Percentiles rank a stretch among this genome's conserved stretches.
These are phyloP conservation scores for Biscutella auriculata DNA, from an alignment of 441 rosid genomes.

Conservation along the genomic window DNA sequence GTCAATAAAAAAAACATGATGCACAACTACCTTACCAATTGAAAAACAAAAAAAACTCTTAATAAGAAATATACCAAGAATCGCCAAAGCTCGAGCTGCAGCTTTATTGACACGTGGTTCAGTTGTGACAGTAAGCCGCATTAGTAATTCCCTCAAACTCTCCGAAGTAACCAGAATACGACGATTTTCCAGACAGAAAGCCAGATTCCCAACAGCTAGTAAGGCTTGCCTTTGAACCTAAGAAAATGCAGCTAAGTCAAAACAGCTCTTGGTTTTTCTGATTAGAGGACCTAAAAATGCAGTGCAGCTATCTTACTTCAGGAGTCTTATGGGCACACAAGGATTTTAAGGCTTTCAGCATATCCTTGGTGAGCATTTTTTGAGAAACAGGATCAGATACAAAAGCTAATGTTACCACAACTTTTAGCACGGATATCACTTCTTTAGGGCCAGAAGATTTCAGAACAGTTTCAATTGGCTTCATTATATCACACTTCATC, in stretches of 20 bases:
- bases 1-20: slow-evolving; percentile 14
- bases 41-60: not conserved
- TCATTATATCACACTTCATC: slow-evolving; percentile 95
- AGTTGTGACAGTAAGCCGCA: slow-evolving; percentile 67
- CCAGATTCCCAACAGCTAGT: slow-evolving; percentile 89
- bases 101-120: slow-evolving; percentile 85
- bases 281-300: not conserved
- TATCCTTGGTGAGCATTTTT: slow-evolving; percentile 49
- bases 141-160: slow-evolving; percentile 80
- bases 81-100: slow-evolving; percentile 96
- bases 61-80: slow-evolving; percentile 59
- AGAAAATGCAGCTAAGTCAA: slow-evolving; percentile 19
- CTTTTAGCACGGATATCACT: slow-evolving; percentile 82
- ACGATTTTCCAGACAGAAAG: slow-evolving; percentile 88
- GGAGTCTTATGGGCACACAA: slow-evolving; percentile 72
- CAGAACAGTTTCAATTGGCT: slow-evolving; percentile 75
- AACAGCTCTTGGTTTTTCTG: not conserved
- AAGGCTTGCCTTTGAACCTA: slow-evolving; percentile 90
- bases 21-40: not conserved
- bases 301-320: slow-evolving; percentile 42
- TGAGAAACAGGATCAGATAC: slow-evolving; percentile 76
- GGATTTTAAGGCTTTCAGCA: slow-evolving; percentile 63
- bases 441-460: slow-evolving; percentile 52
- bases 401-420: slow-evolving; percentile 77
- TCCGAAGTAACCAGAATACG: slow-evolving; percentile 79